Evolutionary conservation across 805 yeast species (phyloP).

Genomic region (Candida corydali): DNA sequence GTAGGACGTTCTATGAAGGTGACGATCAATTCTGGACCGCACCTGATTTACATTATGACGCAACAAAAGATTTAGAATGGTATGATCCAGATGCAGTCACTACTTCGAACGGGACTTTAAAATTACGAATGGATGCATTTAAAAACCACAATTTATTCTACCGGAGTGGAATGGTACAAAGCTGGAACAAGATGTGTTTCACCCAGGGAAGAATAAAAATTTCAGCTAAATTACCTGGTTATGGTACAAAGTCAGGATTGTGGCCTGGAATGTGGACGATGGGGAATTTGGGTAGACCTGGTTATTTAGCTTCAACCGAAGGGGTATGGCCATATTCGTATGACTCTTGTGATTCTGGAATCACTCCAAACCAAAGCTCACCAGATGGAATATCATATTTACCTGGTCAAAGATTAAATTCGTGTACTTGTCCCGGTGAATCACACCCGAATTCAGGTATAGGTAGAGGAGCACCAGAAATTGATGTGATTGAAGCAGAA

Average conservation of each 20-base stretch:
- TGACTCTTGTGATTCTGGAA: slow-evolving; percentile 37
- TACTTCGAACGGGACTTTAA: slow-evolving; percentile 35
- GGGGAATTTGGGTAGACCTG: slow-evolving; percentile 41
- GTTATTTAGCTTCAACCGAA: slow-evolving; percentile 33
- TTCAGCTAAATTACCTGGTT: slow-evolving; percentile 31
- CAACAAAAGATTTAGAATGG: slow-evolving; percentile 43
- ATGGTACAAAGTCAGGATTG: slow-evolving; percentile 33
- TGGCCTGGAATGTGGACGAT: slow-evolving; percentile 43
- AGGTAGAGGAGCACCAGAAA: slow-evolving; percentile 54
- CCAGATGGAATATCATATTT: slow-evolving; percentile 39
- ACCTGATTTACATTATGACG: slow-evolving; percentile 37
- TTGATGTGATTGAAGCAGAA: slow-evolving; percentile 87
- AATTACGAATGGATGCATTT: slow-evolving; percentile 35
- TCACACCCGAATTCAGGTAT: slow-evolving; percentile 36
- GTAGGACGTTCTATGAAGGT: slow-evolving; percentile 40
- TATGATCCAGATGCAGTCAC: slow-evolving; percentile 41
- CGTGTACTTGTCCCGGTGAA: slow-evolving; percentile 32
- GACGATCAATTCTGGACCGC: slow-evolving; percentile 43
- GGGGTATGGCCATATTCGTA: slow-evolving; percentile 42
- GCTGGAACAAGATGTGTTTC: slow-evolving; percentile 38
- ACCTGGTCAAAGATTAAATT: slow-evolving; percentile 34
- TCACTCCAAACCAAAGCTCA: slow-evolving; percentile 37
- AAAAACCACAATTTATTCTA: slow-evolving; percentile 32
- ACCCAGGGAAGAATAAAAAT: slow-evolving; percentile 30
- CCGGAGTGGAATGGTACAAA: slow-evolving; percentile 38